These are phyloP conservation scores for Hortaea werneckii DNA, from an alignment of 2,329 filamentous ascomycete genomes.

Conservation along the genomic window DNA sequence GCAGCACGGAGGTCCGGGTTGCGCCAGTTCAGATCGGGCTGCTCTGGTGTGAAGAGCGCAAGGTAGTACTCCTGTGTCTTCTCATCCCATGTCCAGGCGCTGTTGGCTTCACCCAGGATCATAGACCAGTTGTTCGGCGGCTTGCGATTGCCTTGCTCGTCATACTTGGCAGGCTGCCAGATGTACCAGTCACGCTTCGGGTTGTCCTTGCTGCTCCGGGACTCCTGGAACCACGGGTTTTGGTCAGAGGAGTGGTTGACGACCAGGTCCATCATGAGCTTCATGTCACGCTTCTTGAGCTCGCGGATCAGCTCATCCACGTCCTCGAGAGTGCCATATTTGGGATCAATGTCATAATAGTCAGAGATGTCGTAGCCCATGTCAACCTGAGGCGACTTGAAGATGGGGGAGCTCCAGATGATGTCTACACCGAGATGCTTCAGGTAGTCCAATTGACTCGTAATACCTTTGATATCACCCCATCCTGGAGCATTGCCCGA, in stretches of 20 bases:
- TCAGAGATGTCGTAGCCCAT: constrained; percentile 44
- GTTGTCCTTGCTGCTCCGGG: constrained; percentile 40
- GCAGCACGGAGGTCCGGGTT: constrained; percentile 34
- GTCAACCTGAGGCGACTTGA: constrained; percentile 44
- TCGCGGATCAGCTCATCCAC: constrained; percentile 35
- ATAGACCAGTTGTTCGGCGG: constrained; percentile 48
- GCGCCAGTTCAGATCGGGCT: constrained; percentile 42
- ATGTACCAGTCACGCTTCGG: constrained; percentile 55
- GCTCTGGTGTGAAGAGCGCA: constrained; percentile 36
- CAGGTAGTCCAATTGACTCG: constrained; percentile 55
- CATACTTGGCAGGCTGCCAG: constrained; percentile 50
- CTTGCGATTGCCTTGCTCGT: constrained; percentile 42
- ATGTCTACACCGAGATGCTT: constrained; percentile 52
- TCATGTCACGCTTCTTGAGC: constrained; percentile 37
- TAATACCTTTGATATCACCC: constrained; percentile 56
- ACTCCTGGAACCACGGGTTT: constrained; percentile 50
- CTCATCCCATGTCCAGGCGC: constrained; percentile 38
- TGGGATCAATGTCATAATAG: constrained; percentile 38
- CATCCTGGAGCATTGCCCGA: constrained; percentile 43
- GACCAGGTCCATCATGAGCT: constrained; percentile 33
- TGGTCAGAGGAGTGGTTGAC: constrained; percentile 29
- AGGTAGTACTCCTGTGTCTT: constrained; percentile 38
- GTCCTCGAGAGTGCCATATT: constrained; percentile 38
- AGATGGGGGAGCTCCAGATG: constrained; percentile 56
- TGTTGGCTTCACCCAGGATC: constrained; percentile 30